Percentiles rank a stretch among this genome's conserved stretches.
Evolutionary conservation across 257 asterid species (phyloP).

Genomic region (Solanum pinnatisectum): DNA sequence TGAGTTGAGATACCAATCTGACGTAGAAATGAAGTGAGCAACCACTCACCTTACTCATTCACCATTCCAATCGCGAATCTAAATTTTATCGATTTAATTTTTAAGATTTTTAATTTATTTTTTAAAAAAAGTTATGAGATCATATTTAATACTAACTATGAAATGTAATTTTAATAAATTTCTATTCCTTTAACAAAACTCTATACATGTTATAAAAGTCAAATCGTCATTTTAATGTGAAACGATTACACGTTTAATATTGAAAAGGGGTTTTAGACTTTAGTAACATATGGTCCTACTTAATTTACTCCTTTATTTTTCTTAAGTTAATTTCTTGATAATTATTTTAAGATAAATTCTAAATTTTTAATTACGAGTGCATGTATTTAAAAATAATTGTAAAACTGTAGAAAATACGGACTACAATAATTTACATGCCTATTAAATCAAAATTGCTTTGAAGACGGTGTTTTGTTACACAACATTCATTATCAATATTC

Average conservation of each 20-base stretch:
- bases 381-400: too few relatives aligned
- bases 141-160: too few relatives aligned
- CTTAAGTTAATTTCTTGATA: too few relatives aligned
- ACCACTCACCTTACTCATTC: neutral
- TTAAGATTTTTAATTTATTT: too few relatives aligned
- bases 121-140: too few relatives aligned
- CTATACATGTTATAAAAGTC: neutral
- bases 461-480: neutral
- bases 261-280: too few relatives aligned
- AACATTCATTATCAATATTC: neutral
- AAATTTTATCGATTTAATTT: too few relatives aligned
- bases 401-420: too few relatives aligned
- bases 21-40: neutral
- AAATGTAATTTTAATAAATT: too few relatives aligned
- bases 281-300: neutral
- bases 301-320: too few relatives aligned
- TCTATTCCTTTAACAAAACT: neutral
- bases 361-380: accelerated
- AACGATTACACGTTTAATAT: neutral
- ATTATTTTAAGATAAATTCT: too few relatives aligned
- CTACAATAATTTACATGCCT: too few relatives aligned
- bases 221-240: neutral
- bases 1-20: neutral
- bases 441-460: neutral
- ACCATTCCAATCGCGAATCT: neutral